Evolutionary conservation across 257 asterid species (phyloP), one percentile per base, ranked within the genome.

Genomic region (Parsonsia alboflavescens): DNA sequence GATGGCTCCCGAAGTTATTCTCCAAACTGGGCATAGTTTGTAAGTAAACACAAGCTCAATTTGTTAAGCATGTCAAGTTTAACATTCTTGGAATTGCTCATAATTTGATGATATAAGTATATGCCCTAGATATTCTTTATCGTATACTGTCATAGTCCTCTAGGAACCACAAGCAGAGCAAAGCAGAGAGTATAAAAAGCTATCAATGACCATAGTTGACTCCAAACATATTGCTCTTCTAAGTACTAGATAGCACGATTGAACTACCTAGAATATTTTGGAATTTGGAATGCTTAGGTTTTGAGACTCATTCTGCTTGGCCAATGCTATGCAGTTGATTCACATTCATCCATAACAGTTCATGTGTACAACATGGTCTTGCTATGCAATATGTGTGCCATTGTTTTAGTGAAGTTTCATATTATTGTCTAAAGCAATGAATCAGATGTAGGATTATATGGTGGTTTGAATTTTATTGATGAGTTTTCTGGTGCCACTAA

Each of bases 1-100:
- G 99, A 95, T 95, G 99, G 99, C 99, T 85, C 98, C 99, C 71
- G 99, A 95, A 88, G 99, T 95, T 70, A 95, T 95, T 74, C 94
- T 92, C 79, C 99, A 95, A 88, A 95, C 97, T 76, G 99, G 99
- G 75, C 99, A 95, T 81, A 92, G 96, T 86, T 95, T 92, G 99
- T 95, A 82, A 90, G 99, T 91, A 74, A 80, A 44, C 56, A 78
- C 45, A 49, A 71, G 15, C 69, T 46, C 75, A 33, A 54, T 74
- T 53, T 48, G 42, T 13, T 80, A 28, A 10, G 21, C 19, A 66
- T 44, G 21, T 70, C 28, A 17, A 39, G 49, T 65, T 4, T 45
- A 49, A 33, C 41, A 64, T 30, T 24, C 10, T 58, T 49, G 24
- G 42, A 57, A 13, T 49, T 67, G 53, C 61, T 42, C 24, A 68